Evolutionary conservation across 2,329 filamentous ascomycete genomes (phyloP).

Genomic region (Penicillium paneum): DNA sequence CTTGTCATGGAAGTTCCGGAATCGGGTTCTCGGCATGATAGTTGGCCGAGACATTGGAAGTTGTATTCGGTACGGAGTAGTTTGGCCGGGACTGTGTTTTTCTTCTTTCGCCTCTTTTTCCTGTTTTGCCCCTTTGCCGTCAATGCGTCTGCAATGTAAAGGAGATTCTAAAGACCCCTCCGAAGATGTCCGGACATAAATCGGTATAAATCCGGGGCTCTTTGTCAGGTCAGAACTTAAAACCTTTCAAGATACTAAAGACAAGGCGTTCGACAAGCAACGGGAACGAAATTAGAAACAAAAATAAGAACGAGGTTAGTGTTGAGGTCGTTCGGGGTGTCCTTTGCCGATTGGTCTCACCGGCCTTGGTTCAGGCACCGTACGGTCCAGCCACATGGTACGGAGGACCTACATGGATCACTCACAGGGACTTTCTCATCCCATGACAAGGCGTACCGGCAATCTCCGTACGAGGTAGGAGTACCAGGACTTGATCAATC

Average conservation of each 20-base stretch:
- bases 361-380: background rate
- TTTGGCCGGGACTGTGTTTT: too few relatives aligned
- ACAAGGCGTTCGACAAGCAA: conserved; percentile 7
- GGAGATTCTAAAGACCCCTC: background rate
- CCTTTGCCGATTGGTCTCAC: conserved; percentile 2
- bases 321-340: background rate
- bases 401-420: background rate
- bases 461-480: background rate
- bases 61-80: too few relatives aligned
- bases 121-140: background rate
- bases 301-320: background rate
- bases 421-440: background rate
- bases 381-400: background rate
- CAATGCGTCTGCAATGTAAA: background rate
- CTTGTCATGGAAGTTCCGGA: background rate
- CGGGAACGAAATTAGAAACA: background rate
- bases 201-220: too few relatives aligned
- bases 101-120: background rate
- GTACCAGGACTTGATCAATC: conserved; percentile 17
- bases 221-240: background rate
- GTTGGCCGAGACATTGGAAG: background rate
- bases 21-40: conserved; percentile 15
- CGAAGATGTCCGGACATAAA: background rate
- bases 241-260: background rate
- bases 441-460: conserved; percentile 14